These are phyloP conservation scores for Pelargonium cotyledonis DNA, from an alignment of 441 rosid species.

Conservation along the genomic window DNA sequence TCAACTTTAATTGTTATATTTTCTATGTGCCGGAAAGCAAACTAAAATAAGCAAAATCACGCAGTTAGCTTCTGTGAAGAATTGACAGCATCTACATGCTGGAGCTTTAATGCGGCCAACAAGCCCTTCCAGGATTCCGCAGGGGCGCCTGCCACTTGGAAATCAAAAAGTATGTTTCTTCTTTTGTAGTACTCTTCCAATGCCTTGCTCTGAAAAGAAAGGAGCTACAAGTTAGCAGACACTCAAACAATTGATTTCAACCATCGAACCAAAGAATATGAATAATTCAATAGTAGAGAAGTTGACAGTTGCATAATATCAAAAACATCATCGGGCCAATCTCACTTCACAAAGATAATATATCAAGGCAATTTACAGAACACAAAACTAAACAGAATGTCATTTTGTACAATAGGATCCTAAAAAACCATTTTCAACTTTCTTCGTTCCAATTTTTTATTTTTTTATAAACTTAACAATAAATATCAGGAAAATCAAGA, in stretches of 20 bases:
- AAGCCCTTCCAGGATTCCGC: constrained; percentile 79
- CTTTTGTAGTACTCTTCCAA: constrained; percentile 77
- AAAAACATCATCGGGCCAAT: background rate
- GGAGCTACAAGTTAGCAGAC: background rate
- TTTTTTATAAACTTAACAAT: background rate
- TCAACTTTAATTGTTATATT: constrained; percentile 18
- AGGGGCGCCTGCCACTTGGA: constrained; percentile 54
- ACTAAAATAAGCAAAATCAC: constrained; percentile 23
- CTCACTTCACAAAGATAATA: background rate
- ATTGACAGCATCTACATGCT: constrained; percentile 43
- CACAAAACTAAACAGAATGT: too few species aligned
- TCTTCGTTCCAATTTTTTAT: background rate
- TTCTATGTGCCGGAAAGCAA: constrained; percentile 19
- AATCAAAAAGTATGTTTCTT: constrained; percentile 72
- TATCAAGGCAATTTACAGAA: too few species aligned
- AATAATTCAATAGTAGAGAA: background rate
- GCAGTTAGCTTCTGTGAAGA: constrained; percentile 60
- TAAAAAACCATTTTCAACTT: background rate
- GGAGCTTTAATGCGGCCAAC: constrained; percentile 71
- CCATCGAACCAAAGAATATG: background rate
- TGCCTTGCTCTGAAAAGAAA: constrained; percentile 47
- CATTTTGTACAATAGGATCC: background rate
- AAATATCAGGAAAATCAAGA: background rate
- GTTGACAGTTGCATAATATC: background rate
- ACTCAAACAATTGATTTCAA: too few species aligned